Base-by-base conservation (phyloP, 2,329 filamentous ascomycete genomes). In the Atkinsonella hypoxylon region DNA sequence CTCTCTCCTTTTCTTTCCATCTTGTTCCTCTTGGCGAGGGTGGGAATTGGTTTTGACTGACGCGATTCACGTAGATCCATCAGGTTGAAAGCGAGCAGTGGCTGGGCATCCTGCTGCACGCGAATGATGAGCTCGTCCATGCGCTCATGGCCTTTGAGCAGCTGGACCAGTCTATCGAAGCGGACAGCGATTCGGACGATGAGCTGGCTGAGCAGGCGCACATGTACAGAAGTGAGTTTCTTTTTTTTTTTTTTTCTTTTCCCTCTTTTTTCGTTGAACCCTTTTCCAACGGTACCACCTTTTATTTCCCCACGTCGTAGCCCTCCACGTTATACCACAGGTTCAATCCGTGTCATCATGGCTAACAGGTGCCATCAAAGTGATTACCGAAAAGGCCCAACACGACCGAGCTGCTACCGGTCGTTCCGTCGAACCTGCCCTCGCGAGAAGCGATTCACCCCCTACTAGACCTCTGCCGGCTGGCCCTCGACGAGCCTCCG, bases 111-210 rank as follows among this genome's bases (percentile, higher is more conserved):
- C 76, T 98, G 4, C 82, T 98, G 17, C 88, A 93, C 61, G 90
- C 91, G 56, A 97, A 98, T 61, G 93, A 98, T 60, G 87, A 95
- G 67, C 82, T 98, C n/a, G 87, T 97, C 40, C 85, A 85, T 54
- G 89, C 90, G 1, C 76, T 98, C 51, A 95, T 95, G 80, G 87
- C 89, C 0, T 98, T 89, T 62, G 91, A 97, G 67, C 87, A 96
- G 59, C 79, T 97, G 55, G 91, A 98, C 63, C 82, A 84, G 54
- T 89, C 87, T 45, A 86, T 91, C 55, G 85, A 89, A 56, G 81
- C 82, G 6, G 82, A 86, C 62, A 84, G 81, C 57, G 82, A 86
- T 64, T 84, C 81, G 1, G 82, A 85, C 51, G 81, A 84, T 54
- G 85, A 80, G 58, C 64, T 80, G 40, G 80, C 83, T 43, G 80